Base-by-base conservation (phyloP, 2,329 filamentous ascomycete species). In the Pestalotiopsis sp. region DNA sequence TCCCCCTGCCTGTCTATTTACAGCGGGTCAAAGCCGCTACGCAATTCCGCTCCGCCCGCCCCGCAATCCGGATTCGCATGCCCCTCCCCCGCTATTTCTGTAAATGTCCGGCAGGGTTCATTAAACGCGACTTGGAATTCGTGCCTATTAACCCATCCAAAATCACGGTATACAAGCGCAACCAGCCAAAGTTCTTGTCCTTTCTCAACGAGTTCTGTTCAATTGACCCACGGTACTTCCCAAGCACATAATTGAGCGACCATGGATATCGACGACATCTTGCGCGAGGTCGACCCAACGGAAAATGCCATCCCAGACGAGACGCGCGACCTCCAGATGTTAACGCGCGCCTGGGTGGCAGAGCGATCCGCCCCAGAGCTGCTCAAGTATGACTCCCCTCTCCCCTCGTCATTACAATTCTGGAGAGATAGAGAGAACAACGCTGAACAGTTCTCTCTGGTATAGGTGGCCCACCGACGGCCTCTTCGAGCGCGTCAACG, bases 341-440 rank as follows among this genome's bases (percentile, higher is more conserved):
- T 99, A 74, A 98, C 95, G 74, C 92, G 95, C 75, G 92, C 91
- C 75, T 99, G 95, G 95, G 89, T 98, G 59, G 93, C 95, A 58
- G 97, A 99, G 81, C 90, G 96, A 74, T 93, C 92, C 68, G 91
- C 94, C 59, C 94, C 95, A 2, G 95, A 98, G 80, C 85, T 99
- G n/a, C 84, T 98, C 52, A 89, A 91, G 81, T 98, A 90, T 81
- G 84, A 13, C 9, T 20, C 39, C 17, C 17, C 36, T 36, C 14
- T 56, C 20, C 74, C 27, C 57, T 41, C 27, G 14, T 12, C 23
- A 4, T 27, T 23, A n/a, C 9, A 41, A 12, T 65, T 65, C 2
- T 64, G 45, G 41, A 9, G 14, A 1, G 17, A 6, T 17, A 38
- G 17, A 49, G 31, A 6, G 5, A 20, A 39, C 14, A 27, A 13